Percentiles rank a stretch among this genome's conserved stretches.
These are phyloP conservation scores for Stephania japonica DNA, from an alignment of 164 flowering plant species.

Conservation along the genomic window DNA sequence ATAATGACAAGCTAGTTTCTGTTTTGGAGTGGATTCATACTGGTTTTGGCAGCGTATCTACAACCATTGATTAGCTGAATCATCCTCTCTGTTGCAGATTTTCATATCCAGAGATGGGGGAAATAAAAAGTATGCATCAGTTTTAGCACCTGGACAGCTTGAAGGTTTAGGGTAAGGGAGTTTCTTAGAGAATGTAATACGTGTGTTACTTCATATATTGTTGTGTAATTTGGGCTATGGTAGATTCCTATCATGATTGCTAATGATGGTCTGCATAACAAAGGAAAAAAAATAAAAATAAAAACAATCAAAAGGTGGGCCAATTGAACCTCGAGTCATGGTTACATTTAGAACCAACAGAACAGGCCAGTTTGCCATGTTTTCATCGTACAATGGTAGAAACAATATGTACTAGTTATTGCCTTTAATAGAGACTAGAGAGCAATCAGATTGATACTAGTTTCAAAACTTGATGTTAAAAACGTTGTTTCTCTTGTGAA, in stretches of 20 bases:
- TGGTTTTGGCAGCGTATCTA: not conserved
- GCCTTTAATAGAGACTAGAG: not conserved
- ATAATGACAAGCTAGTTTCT: not conserved
- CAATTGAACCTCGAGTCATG: not conserved
- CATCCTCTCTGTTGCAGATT: conserved; percentile 48
- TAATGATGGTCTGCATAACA: not conserved
- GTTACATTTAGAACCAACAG: not conserved
- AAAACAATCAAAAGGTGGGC: not conserved
- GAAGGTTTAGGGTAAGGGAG: conserved; percentile 84
- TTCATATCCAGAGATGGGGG: conserved; percentile 93
- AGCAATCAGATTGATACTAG: not conserved
- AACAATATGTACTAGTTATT: not conserved
- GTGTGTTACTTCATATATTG: not conserved
- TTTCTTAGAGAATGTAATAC: not conserved
- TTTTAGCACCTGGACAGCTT: conserved; percentile 93
- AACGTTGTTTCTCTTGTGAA: not conserved
- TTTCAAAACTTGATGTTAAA: not conserved
- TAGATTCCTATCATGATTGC: not conserved
- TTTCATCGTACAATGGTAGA: not conserved
- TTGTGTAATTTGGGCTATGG: not conserved
- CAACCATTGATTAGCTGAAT: conserved; percentile 2
- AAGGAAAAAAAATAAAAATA: not conserved
- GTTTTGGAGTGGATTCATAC: not conserved
- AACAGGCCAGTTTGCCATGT: not conserved
- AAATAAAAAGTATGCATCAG: conserved; percentile 82